A percentile compares a stretch with the other conserved stretches of the same genome.
Conservation (phyloP, 2,329 filamentous ascomycete genomes). For the Xylariaceae sp. region DNA sequence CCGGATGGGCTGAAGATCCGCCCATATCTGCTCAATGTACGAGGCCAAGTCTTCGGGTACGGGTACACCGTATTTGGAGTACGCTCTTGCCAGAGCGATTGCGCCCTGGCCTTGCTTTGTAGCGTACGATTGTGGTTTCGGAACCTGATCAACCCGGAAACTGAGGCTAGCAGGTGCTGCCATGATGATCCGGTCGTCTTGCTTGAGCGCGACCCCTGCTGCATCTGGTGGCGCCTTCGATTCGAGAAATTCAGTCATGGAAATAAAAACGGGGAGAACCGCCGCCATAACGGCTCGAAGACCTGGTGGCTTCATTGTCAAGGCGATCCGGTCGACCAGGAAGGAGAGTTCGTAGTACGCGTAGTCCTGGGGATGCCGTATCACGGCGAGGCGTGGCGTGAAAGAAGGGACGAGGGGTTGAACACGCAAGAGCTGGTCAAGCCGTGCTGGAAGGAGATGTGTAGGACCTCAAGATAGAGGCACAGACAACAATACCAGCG, state of each 20-base stretch:
- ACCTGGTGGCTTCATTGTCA: conserved; percentile 33
- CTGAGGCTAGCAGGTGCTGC: conserved; percentile 36
- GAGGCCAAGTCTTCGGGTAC: conserved; percentile 34
- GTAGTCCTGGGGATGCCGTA: neutral
- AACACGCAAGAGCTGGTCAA: conserved; percentile 3
- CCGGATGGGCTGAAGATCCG: conserved; percentile 32
- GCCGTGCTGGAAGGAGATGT: conserved; percentile 1
- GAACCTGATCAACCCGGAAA: conserved; percentile 38
- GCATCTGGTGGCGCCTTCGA: conserved; percentile 28
- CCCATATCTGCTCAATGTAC: conserved; percentile 32
- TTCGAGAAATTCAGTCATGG: conserved; percentile 23
- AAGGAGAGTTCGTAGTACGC: neutral
- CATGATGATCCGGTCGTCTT: conserved; percentile 29
- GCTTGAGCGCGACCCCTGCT: conserved; percentile 18
- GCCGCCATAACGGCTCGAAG: conserved; percentile 33
- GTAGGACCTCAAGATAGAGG: neutral
- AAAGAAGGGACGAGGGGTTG: conserved; percentile 25
- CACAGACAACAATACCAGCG: too few relatives aligned
- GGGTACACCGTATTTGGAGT: conserved; percentile 36
- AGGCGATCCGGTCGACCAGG: neutral
- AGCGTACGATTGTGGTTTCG: conserved; percentile 34
- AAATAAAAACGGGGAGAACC: conserved; percentile 24
- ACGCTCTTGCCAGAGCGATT: conserved; percentile 37
- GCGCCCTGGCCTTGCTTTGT: conserved; percentile 33
- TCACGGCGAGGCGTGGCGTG: neutral